phyloP scores from a whole-genome alignment of 257 asterid species.

The Vinca minor region DNA sequence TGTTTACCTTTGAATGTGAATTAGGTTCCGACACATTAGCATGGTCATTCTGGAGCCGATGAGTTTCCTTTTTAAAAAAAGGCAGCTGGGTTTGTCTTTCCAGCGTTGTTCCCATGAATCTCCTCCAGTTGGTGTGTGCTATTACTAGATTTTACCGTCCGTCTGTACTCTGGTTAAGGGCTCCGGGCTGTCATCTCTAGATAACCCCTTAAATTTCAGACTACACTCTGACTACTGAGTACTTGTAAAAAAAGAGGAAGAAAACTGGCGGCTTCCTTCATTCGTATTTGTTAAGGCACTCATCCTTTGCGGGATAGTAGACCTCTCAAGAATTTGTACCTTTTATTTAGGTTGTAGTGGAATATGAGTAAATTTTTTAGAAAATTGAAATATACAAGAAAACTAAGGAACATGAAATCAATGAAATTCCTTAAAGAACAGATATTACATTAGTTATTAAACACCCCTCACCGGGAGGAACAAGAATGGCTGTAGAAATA shows the following conservation, averaged over 20 bases:
- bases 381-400: not conserved
- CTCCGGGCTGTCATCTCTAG: not conserved
- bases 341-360: not conserved
- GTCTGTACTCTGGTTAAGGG: too few relatives aligned
- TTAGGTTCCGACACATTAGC: not conserved
- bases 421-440: not conserved
- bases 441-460: not conserved
- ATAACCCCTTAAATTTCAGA: not conserved
- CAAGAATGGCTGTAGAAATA: constrained; percentile 5
- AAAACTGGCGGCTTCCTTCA: not conserved
- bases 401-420: not conserved
- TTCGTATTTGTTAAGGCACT: not conserved
- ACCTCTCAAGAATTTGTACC: not conserved
- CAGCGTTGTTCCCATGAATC: not conserved
- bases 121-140: not conserved
- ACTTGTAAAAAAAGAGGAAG: too few relatives aligned
- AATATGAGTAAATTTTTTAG: not conserved
- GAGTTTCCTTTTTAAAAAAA: not conserved
- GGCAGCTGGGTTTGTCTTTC: not conserved
- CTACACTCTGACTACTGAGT: too few relatives aligned
- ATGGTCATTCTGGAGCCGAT: not conserved
- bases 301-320: not conserved
- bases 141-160: too few relatives aligned
- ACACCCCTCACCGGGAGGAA: not conserved
- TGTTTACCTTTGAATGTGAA: not conserved